Percentiles rank a stretch among this genome's conserved stretches.
Evolutionary conservation across 2,329 filamentous ascomycete species (phyloP).

Genomic region (Phyllosticta citrichinensis): DNA sequence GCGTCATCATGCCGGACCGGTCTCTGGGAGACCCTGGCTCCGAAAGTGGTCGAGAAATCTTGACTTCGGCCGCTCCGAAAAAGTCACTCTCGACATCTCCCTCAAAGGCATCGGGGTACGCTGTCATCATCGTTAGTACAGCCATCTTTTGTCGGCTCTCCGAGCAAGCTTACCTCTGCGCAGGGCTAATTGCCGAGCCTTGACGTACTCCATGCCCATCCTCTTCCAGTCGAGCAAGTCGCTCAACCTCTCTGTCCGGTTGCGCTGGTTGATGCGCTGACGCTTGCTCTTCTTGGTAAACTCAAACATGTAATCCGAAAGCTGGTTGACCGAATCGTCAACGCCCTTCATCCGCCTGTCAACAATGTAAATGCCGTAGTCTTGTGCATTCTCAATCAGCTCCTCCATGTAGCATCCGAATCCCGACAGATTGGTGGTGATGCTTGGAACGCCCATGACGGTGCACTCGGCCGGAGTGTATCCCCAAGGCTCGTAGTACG

Average conservation of each 20-base stretch:
- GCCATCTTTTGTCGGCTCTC: neutral
- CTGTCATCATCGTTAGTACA: conserved; percentile 28
- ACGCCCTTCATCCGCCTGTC: conserved; percentile 91
- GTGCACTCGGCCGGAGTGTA: conserved; percentile 98
- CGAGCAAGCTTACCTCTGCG: conserved; percentile 45
- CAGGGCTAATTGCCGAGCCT: conserved; percentile 85
- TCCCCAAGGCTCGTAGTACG: conserved; percentile 98
- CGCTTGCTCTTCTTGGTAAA: conserved; percentile 88
- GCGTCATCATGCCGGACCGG: conserved; percentile 95
- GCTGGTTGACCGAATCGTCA: conserved; percentile 93
- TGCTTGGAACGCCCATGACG: conserved; percentile 96
- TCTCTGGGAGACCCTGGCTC: conserved; percentile 89
- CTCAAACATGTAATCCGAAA: conserved; percentile 85
- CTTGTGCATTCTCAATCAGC: conserved; percentile 91
- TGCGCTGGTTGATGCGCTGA: conserved; percentile 97
- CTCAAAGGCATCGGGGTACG: conserved; percentile 79
- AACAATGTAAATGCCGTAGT: conserved; percentile 99
- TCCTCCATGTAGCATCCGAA: conserved; percentile 99
- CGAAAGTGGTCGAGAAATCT: conserved; percentile 89
- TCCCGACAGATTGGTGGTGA: conserved; percentile 94
- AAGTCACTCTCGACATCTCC: conserved; percentile 73
- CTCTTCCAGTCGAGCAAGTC: conserved; percentile 98
- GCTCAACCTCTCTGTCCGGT: conserved; percentile 87
- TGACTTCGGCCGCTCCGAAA: conserved; percentile 85
- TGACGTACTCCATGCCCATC: conserved; percentile 99